Conservation (phyloP, 345 rosid species). For the Psidium friedrichsthalianum region DNA sequence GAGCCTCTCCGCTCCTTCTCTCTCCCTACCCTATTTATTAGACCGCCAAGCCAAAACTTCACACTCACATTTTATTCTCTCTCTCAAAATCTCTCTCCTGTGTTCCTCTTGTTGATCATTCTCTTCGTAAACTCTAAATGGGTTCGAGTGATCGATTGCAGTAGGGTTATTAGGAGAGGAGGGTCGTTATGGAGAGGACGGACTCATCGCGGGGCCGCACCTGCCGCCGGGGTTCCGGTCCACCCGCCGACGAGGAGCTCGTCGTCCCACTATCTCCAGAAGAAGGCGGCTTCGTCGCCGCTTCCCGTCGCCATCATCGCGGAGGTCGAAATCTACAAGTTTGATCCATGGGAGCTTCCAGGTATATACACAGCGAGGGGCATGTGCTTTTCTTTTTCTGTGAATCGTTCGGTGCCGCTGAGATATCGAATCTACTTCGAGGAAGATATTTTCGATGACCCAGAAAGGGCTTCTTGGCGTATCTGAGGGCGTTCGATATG, state of each 20-base stretch:
- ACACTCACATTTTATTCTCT: background rate
- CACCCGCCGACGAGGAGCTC: conserved; percentile 97
- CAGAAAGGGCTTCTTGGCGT: background rate
- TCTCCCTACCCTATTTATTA: background rate
- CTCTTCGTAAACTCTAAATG: background rate
- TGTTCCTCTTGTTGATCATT: background rate
- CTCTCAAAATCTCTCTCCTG: background rate
- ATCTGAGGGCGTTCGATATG: background rate
- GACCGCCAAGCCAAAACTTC: background rate
- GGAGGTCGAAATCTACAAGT: conserved; percentile 85
- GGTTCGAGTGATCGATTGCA: background rate
- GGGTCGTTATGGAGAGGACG: conserved; percentile 57
- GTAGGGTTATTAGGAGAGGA: background rate
- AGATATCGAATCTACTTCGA: background rate
- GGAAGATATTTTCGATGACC: background rate
- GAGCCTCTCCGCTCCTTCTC: background rate
- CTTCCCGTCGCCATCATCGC: conserved; percentile 80
- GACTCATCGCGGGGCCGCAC: conserved; percentile 75
- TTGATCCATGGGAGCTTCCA: conserved; percentile 98
- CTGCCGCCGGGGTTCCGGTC: conserved; percentile 95
- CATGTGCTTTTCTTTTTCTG: background rate
- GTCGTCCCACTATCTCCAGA: conserved; percentile 82
- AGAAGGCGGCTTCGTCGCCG: conserved; percentile 61
- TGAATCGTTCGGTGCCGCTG: background rate
- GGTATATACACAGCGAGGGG: conserved; percentile 19